phyloP scores from a whole-genome alignment of 306 rosid species.

The Alnus glutinosa region DNA sequence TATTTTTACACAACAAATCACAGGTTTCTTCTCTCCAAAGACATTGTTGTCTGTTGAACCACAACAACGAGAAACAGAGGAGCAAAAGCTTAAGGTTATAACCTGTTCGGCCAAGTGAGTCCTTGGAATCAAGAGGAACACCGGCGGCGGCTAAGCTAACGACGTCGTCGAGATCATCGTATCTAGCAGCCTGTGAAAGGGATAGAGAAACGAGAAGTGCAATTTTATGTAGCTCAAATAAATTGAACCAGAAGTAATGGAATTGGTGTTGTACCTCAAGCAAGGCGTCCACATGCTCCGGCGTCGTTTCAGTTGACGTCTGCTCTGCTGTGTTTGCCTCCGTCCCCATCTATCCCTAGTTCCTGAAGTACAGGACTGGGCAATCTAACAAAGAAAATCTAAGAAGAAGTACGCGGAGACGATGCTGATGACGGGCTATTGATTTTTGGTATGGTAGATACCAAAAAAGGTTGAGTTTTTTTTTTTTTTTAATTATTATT shows the following conservation, averaged over 20 bases:
- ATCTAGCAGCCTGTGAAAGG: constrained; percentile 66
- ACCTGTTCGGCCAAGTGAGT: constrained; percentile 77
- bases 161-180: constrained; percentile 65
- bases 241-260: neutral
- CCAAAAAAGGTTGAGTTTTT: too few relatives aligned
- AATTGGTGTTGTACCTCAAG: constrained; percentile 41
- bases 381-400: too few relatives aligned
- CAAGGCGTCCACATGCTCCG: constrained; percentile 54
- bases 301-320: constrained; percentile 19
- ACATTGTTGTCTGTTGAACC: too few relatives aligned
- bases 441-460: too few relatives aligned
- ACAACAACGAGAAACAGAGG: neutral
- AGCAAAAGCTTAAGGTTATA: neutral
- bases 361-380: too few relatives aligned
- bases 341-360: constrained; percentile 35
- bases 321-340: constrained; percentile 29
- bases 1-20: neutral
- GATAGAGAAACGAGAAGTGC: neutral
- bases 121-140: constrained; percentile 72
- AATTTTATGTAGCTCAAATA: neutral
- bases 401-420: too few relatives aligned
- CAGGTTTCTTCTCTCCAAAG: neutral
- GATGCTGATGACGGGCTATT: too few relatives aligned
- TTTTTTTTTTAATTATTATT: too few relatives aligned
- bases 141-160: constrained; percentile 51